Evolutionary conservation across 2,329 filamentous ascomycete species (phyloP).

Genomic region (Exophiala mesophila): DNA sequence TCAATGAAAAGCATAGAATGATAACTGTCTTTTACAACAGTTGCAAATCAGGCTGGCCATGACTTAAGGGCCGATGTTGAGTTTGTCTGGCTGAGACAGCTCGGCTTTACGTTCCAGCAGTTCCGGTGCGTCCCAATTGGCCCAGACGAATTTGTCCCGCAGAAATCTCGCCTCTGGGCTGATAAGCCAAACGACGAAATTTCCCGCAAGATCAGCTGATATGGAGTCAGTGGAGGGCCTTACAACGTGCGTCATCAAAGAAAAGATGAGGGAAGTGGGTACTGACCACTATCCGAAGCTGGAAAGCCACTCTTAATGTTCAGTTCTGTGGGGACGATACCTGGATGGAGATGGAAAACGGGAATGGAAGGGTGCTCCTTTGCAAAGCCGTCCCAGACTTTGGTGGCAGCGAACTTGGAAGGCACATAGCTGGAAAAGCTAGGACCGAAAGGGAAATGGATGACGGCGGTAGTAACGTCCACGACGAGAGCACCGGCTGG

Average conservation of each 20-base stretch:
- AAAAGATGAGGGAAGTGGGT: neutral
- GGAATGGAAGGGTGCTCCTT: slow-evolving; percentile 26
- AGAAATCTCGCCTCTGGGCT: slow-evolving; percentile 45
- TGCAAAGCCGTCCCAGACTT: slow-evolving; percentile 39
- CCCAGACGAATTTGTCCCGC: slow-evolving; percentile 43
- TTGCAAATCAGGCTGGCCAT: too few relatives aligned
- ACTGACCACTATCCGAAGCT: neutral
- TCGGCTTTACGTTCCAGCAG: slow-evolving; percentile 37
- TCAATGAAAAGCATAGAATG: too few relatives aligned
- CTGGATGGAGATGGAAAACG: neutral
- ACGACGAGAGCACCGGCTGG: slow-evolving; percentile 3
- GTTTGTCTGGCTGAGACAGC: slow-evolving; percentile 22
- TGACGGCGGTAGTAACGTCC: slow-evolving; percentile 1
- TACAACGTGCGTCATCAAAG: neutral
- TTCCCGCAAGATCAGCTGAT: slow-evolving; percentile 31
- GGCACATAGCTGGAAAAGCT: slow-evolving; percentile 32
- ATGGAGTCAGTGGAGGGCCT: too few relatives aligned
- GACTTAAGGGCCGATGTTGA: too few relatives aligned
- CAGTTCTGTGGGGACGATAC: neutral
- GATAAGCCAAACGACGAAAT: slow-evolving; percentile 44
- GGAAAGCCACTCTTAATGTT: neutral
- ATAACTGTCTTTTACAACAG: too few relatives aligned
- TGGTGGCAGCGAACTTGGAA: slow-evolving; percentile 40
- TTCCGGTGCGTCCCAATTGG: slow-evolving; percentile 50
- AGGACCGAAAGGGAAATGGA: neutral